Percentiles rank a stretch among this genome's conserved stretches.
These are phyloP conservation scores for Boletus subparvulus DNA, from an alignment of 768 basidiomycete species.

Conservation along the genomic window DNA sequence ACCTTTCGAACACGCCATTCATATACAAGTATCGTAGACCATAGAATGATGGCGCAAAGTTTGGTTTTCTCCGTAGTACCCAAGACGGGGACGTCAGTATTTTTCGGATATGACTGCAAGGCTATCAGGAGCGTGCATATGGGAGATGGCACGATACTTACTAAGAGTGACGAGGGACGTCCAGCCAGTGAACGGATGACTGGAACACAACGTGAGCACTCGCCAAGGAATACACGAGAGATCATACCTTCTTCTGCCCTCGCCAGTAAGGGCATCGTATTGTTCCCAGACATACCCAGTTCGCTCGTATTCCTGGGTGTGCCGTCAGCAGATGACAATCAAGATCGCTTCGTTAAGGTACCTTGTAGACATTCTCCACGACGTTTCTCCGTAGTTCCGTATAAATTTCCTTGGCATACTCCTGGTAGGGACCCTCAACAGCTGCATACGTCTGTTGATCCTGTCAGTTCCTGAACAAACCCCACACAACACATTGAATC, in stretches of 20 bases:
- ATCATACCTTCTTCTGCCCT: slow-evolving; percentile 80
- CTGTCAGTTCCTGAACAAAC: not conserved
- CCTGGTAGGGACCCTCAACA: slow-evolving; percentile 78
- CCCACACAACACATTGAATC: not conserved
- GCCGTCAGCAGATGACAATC: slow-evolving; percentile 3
- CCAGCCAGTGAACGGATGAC: slow-evolving; percentile 98
- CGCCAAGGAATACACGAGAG: not conserved
- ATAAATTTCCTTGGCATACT: slow-evolving; percentile 76
- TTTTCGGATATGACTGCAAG: slow-evolving; percentile 64
- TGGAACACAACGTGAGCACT: slow-evolving; percentile 30
- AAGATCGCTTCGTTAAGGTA: slow-evolving; percentile 19
- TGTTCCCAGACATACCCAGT: slow-evolving; percentile 99
- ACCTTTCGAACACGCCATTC: not conserved
- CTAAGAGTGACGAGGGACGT: slow-evolving; percentile 86
- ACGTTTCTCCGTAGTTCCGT: slow-evolving; percentile 76
- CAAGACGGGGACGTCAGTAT: slow-evolving; percentile 40
- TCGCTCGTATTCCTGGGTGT: slow-evolving; percentile 75
- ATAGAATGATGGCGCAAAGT: not conserved
- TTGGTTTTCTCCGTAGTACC: not conserved
- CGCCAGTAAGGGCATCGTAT: slow-evolving; percentile 81
- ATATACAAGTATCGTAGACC: not conserved
- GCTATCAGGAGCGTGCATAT: slow-evolving; percentile 4
- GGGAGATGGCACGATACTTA: slow-evolving; percentile 43
- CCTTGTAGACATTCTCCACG: slow-evolving; percentile 79
- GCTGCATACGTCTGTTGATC: slow-evolving; percentile 66